phyloP scores from a whole-genome alignment of 352 stramenopile species.

The Globisporangium cystogenes region DNA sequence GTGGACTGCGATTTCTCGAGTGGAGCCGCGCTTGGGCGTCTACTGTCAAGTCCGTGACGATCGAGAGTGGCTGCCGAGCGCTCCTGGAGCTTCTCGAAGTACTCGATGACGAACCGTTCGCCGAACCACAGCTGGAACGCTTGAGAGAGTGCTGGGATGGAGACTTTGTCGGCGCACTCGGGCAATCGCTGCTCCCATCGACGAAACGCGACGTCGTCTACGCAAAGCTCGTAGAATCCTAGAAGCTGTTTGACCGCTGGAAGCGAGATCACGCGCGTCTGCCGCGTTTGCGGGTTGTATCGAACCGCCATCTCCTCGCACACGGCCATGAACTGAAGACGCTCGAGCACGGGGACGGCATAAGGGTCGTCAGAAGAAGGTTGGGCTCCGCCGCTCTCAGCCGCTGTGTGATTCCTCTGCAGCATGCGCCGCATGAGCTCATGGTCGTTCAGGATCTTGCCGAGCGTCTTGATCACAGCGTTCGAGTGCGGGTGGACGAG shows the following conservation, averaged over 20 bases:
- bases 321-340: conserved; percentile 33
- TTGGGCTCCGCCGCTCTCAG: background rate
- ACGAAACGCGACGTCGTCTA: conserved; percentile 35
- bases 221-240: conserved; percentile 28
- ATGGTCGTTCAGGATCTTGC: conserved; percentile 35
- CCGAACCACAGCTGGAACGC: conserved; percentile 49
- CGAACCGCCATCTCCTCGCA: conserved; percentile 41
- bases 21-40: background rate
- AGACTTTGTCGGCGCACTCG: conserved; percentile 20
- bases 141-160: conserved; percentile 33
- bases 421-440: conserved; percentile 54
- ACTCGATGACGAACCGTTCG: conserved; percentile 35
- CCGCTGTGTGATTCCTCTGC: conserved; percentile 24
- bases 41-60: background rate
- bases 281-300: conserved; percentile 34
- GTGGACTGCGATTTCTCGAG: conserved; percentile 23
- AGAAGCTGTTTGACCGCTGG: conserved; percentile 33
- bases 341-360: background rate
- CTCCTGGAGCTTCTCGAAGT: conserved; percentile 17
- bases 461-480: conserved; percentile 48
- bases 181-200: conserved; percentile 56
- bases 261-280: conserved; percentile 27
- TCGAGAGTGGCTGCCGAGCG: conserved; percentile 1
- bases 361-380: background rate
- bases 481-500: conserved; percentile 58